These are phyloP conservation scores for Citrus australasica DNA, from an alignment of 345 rosid species.

Conservation along the genomic window DNA sequence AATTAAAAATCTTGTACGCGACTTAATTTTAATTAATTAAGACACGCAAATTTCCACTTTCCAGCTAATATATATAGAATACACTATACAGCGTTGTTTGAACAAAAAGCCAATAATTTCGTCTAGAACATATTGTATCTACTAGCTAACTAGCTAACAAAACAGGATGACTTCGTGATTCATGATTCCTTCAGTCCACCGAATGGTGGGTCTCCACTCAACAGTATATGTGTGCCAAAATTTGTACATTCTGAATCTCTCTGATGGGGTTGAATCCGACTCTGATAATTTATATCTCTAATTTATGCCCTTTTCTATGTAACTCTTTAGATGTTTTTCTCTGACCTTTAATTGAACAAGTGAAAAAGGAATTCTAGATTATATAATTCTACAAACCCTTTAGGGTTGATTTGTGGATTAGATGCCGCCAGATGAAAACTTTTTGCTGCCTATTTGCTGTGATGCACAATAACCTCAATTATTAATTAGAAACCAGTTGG, in stretches of 20 bases:
- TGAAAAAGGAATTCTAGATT: background rate
- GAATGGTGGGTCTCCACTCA: background rate
- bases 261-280: background rate
- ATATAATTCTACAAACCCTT: too few species aligned
- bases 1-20: background rate
- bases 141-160: too few species aligned
- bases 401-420: background rate
- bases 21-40: background rate
- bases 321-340: background rate
- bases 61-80: background rate
- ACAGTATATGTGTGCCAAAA: background rate
- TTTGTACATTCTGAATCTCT: too few species aligned
- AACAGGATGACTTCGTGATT: background rate
- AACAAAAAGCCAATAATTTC: background rate
- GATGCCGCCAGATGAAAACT: background rate
- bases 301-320: background rate
- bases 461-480: too few species aligned
- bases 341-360: background rate
- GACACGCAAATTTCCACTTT: background rate
- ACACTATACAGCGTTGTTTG: background rate
- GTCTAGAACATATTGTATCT: background rate
- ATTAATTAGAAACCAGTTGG: too few species aligned
- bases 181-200: background rate
- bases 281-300: background rate
- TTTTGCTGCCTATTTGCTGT: too few species aligned